Base-by-base conservation (phyloP, 148 eudicot species). In the Fagopyrum esculentum region DNA sequence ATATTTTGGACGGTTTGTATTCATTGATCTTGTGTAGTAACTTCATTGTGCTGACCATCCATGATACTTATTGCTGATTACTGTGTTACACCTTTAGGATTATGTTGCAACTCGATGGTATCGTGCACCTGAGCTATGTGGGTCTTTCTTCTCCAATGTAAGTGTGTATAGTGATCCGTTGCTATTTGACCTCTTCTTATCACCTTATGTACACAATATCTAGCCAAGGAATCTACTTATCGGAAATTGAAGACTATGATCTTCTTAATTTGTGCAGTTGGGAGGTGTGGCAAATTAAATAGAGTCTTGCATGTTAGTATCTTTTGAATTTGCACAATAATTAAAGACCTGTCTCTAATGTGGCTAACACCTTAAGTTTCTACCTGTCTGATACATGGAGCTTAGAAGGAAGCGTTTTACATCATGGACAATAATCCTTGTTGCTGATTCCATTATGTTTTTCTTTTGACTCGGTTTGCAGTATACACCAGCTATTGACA, bases 101-200 rank as follows among this genome's bases (percentile, higher is more conserved):
- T 86, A 86, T 77, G 87, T 84, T 60, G 90, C 90, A 61, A 87
- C 90, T 50, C 81, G 90, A 60, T 87, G 90, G 90, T 87, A 87
- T 77, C 82, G 90, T 12, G 90, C 90, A 72, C 87, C 90, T 69
- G 90, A 87, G 73, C 81, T 87, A 16, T 87, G 90, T 74, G 87
- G 90, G 6, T 87, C 90, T 30, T 87, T 87, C 79, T 87, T 83
- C 85, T 87, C 90, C 40, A 87, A 85, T 78, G 90, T 87, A 80
- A 77, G 80, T 9, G 4, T 71, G 2, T 13, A 9, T 63, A 63
- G 69, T 40, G 7, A 66, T 66, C 46, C 11, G 16, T 40, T 35
- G 43, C 9, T 35, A 8, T 66, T 66, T 43, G 15, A 66, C 17
- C 17, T 66, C 71, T 66, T 40, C 4, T 66, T 15, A 7, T 66